phyloP scores from a whole-genome alignment of 106 monocot species.

The Allium fistulosum region DNA sequence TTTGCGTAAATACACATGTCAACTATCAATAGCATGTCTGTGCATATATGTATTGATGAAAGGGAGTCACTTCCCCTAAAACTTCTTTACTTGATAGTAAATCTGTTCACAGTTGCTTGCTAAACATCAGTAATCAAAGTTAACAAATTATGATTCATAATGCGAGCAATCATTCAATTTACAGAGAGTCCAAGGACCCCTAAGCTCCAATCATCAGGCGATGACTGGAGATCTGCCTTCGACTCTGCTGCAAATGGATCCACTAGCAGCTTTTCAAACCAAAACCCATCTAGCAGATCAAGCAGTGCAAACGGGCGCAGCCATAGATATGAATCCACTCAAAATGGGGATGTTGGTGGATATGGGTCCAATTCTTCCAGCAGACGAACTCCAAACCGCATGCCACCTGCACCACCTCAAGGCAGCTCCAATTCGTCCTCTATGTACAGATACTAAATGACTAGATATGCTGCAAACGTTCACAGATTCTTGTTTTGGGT shows the following conservation, averaged over 20 bases:
- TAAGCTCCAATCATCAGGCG: conserved; percentile 5
- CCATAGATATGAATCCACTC: conserved; percentile 21
- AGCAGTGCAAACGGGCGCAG: conserved; percentile 46
- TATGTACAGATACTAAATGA: conserved; percentile 30
- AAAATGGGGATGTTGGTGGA: conserved; percentile 51
- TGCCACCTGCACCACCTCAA: conserved; percentile 82
- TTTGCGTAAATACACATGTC: too few species aligned
- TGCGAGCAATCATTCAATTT: not conserved
- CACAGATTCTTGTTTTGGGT: too few species aligned
- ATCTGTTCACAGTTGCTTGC: too few species aligned
- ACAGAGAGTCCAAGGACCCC: conserved; percentile 33
- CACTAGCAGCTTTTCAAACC: not conserved
- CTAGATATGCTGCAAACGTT: too few species aligned
- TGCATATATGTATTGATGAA: too few species aligned
- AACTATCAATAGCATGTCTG: too few species aligned
- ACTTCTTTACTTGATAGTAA: too few species aligned
- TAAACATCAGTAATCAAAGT: too few species aligned
- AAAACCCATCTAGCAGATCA: conserved; percentile 28
- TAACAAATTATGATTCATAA: too few species aligned
- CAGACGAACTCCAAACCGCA: conserved; percentile 81
- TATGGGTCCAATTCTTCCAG: conserved; percentile 40
- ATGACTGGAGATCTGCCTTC: conserved; percentile 97
- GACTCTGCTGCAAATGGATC: conserved; percentile 81
- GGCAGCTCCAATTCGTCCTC: conserved; percentile 11
- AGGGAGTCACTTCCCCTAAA: too few species aligned